Conservation (phyloP, 139 green algal genomes). For the Asterochloris sp. region DNA sequence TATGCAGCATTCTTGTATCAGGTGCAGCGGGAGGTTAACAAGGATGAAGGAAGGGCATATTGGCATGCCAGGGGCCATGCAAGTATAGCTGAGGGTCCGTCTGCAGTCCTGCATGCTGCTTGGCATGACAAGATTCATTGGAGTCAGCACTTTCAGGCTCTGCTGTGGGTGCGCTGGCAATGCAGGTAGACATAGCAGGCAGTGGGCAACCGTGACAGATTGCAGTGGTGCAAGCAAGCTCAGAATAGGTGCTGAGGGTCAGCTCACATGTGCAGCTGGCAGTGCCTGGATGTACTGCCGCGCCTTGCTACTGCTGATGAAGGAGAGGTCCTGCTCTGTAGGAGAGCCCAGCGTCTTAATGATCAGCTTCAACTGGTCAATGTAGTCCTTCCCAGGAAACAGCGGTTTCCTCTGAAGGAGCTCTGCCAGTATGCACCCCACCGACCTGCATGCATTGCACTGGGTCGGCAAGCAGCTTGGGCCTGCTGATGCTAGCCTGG, state of each 20-base stretch:
- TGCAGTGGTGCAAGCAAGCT: background rate
- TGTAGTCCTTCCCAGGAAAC: slow-evolving; percentile 89
- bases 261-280: slow-evolving; percentile 44
- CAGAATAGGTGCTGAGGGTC: background rate
- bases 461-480: background rate
- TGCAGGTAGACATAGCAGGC: no score
- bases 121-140: no score
- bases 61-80: no score
- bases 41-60: no score
- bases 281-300: slow-evolving; percentile 77
- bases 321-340: slow-evolving; percentile 83
- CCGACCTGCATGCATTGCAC: slow-evolving; percentile 34
- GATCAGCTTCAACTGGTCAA: slow-evolving; percentile 94
- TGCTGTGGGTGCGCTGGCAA: no score
- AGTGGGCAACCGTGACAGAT: background rate
- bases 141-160: no score
- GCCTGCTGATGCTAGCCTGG: background rate
- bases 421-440: slow-evolving; percentile 94
- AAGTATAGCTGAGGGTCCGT: no score
- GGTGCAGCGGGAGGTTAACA: no score
- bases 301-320: slow-evolving; percentile 83
- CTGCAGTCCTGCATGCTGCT: no score
- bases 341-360: slow-evolving; percentile 87
- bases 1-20: background rate
- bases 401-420: slow-evolving; percentile 82